Evolutionary conservation across 495 filamentous ascomycete species (phyloP).

Genomic region (Astrothelium subdiscretum): DNA sequence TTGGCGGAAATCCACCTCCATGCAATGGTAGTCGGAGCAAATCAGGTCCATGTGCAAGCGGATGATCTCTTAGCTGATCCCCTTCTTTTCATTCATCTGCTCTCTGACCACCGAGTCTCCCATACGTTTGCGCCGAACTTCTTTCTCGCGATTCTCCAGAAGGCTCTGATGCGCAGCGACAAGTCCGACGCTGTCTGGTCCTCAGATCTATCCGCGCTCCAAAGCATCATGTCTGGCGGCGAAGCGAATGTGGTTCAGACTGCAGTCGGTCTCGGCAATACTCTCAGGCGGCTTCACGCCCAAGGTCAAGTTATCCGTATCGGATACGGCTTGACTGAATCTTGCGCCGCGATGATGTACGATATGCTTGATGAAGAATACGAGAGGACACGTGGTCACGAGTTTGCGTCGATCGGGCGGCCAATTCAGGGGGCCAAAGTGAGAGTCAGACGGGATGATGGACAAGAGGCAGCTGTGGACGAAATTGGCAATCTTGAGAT

Average conservation of each 20-base stretch:
- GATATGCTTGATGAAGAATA: not conserved
- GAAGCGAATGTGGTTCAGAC: not conserved
- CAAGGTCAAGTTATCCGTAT: not conserved
- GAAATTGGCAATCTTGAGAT: not conserved
- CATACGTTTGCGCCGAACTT: not conserved
- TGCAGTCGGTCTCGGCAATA: not conserved
- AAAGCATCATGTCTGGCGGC: not conserved
- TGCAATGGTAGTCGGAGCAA: not conserved
- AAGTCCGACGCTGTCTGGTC: not conserved
- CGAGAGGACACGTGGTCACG: not conserved
- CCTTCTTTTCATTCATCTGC: not conserved
- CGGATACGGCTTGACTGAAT: not conserved
- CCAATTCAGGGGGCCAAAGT: not conserved
- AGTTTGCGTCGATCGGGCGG: not conserved
- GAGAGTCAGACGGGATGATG: not conserved
- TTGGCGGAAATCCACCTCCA: not conserved
- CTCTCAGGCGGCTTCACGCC: not conserved
- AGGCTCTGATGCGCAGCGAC: not conserved
- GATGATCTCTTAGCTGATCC: not conserved
- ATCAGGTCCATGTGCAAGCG: not conserved
- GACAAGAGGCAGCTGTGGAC: not conserved
- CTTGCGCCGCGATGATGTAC: not conserved
- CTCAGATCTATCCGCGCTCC: not conserved
- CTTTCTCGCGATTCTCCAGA: not conserved
- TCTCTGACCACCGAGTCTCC: not conserved